phyloP scores from a whole-genome alignment of 192 early-diverging fungal species.

The Entomortierella beljakovae region DNA sequence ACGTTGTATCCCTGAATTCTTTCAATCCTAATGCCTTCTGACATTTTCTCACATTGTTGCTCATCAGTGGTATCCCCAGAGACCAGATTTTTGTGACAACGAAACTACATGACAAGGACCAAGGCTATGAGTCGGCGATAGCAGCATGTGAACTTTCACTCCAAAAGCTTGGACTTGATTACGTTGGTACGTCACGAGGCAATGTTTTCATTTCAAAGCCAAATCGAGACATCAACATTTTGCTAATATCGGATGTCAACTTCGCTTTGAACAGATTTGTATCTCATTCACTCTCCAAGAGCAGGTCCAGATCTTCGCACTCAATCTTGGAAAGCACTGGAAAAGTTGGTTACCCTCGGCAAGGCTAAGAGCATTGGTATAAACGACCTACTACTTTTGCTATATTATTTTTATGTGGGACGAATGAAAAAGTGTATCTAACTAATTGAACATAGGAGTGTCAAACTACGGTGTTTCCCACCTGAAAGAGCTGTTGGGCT shows the following conservation, averaged over 20 bases:
- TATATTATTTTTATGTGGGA: neutral
- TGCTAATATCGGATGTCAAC: no score
- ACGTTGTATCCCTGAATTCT: neutral
- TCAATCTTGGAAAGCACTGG: conserved; percentile 64
- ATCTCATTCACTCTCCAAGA: conserved; percentile 69
- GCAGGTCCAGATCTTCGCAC: conserved; percentile 58
- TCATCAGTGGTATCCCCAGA: conserved; percentile 57
- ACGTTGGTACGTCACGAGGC: conserved; percentile 66
- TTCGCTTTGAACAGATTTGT: conserved; percentile 60
- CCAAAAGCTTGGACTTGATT: conserved; percentile 61
- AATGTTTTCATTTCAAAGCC: no score
- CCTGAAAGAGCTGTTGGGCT: conserved; percentile 59
- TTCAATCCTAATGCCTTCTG: neutral
- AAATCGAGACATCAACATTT: no score
- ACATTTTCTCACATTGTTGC: neutral
- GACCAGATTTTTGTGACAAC: conserved; percentile 72
- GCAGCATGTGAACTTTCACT: conserved; percentile 65
- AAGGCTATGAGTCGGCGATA: conserved; percentile 60
- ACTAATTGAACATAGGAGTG: conserved; percentile 55
- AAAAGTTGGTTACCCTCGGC: conserved; percentile 59
- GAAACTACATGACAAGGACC: conserved; percentile 67
- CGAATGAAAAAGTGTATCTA: neutral
- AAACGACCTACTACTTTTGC: neutral
- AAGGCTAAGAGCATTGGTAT: conserved; percentile 63
- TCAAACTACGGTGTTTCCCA: conserved; percentile 67